Base-by-base conservation (phyloP, 2,329 filamentous ascomycete species). In the Bipolaris zeicola region DNA sequence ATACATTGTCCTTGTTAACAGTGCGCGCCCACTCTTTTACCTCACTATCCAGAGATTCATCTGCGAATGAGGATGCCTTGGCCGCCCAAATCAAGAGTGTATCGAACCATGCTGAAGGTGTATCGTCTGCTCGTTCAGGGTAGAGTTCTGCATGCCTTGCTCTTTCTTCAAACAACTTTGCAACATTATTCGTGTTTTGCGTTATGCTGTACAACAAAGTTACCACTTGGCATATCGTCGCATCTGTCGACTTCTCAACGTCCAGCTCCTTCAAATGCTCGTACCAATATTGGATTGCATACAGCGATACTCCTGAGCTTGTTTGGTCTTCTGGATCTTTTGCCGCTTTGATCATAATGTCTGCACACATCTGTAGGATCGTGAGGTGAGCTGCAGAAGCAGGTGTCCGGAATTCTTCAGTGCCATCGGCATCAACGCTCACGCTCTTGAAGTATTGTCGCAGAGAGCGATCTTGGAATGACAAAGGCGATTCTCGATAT, bases 401-500 rank as follows among this genome's bases (percentile, higher is more conserved):
- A 50, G 50, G 41, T 2, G 41, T 52, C 33, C 50, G 33, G 7
- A 52, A 52, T 3, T 45, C 50, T 5, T 56, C 65, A 18, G 60
- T 24, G 5, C 57, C 59, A 11, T 62, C 31, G 11, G 58, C 41
- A 10, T 62, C 59, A 1, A 62, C 57, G 6, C 47, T 58, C 18
- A 61, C 49, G 18, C 55, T 58, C 43, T 51, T 60, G 54, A 67
- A 69, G 42, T 65, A 67, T 33, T 69, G 49, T 3, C 66, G 58
- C 3, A 68, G 44, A 14, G 65, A 62, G 5, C 66, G 54, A 28
- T 69, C 66, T 51, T 69, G 65, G 36, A 67, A 67, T 7, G 52
- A 58, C 6, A 69, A 33, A 26, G 64, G 45, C 6, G 49, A 28
- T 5, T 52, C 24, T 14, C 47, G 56, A 38, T 60, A 62, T 3